Evolutionary conservation across 345 rosid species (phyloP).

Genomic region (Acer negundo): DNA sequence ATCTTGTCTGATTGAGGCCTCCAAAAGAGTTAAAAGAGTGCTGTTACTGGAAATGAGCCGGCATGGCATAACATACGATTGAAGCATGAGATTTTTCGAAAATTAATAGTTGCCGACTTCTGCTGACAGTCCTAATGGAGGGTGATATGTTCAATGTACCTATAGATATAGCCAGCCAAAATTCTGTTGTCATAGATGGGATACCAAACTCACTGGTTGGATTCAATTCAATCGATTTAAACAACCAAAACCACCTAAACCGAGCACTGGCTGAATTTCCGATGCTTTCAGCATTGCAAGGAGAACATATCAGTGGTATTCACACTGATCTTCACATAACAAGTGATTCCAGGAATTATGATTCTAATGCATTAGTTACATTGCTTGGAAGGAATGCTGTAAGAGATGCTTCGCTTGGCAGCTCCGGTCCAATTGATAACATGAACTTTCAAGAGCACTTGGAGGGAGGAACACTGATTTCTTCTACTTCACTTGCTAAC

Average conservation of each 20-base stretch:
- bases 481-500: slow-evolving; percentile 35
- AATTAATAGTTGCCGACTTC: slow-evolving; percentile 4
- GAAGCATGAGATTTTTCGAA: not conserved
- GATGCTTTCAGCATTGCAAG: slow-evolving; percentile 35
- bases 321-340: slow-evolving; percentile 20
- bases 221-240: slow-evolving; percentile 32
- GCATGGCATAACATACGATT: no score
- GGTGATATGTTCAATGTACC: slow-evolving; percentile 47
- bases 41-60: not conserved
- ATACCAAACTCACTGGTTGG: slow-evolving; percentile 33
- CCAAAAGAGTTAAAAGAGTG: not conserved
- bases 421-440: slow-evolving; percentile 16
- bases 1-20: not conserved
- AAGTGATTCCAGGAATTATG: slow-evolving; percentile 21
- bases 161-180: slow-evolving; percentile 35
- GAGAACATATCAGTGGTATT: slow-evolving; percentile 26
- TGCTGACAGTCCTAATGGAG: slow-evolving; percentile 33
- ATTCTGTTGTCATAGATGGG: slow-evolving; percentile 35
- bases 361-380: slow-evolving; percentile 26
- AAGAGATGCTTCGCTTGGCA: slow-evolving; percentile 23
- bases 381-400: slow-evolving; percentile 29
- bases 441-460: slow-evolving; percentile 39
- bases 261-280: slow-evolving; percentile 32
- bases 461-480: slow-evolving; percentile 38
- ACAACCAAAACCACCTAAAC: slow-evolving; percentile 36